Percentiles rank a stretch among this genome's conserved stretches.
phyloP scores from a whole-genome alignment of 495 filamentous ascomycete species.

The Achaetomiella virescens region DNA sequence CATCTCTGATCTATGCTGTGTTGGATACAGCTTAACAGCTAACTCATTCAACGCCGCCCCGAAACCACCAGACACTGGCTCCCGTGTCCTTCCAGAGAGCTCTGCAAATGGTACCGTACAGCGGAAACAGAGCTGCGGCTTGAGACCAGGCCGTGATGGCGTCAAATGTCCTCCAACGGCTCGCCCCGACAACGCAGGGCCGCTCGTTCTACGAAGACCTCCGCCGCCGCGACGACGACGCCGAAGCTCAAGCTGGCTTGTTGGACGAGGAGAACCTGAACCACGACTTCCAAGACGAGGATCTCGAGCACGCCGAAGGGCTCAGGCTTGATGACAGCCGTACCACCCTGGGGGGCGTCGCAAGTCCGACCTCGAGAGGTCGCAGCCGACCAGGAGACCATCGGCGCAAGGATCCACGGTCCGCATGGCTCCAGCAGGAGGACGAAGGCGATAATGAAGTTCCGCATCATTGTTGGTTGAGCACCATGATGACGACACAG shows the following conservation, averaged over 20 bases:
- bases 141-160: constrained; percentile 45
- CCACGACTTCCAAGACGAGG: constrained; percentile 61
- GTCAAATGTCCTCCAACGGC: constrained; percentile 69
- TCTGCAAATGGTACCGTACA: neutral
- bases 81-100: neutral
- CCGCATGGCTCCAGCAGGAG: constrained; percentile 40
- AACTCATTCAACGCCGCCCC: neutral
- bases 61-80: neutral
- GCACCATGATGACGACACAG: constrained; percentile 25
- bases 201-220: constrained; percentile 69
- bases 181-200: constrained; percentile 57
- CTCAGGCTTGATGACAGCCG: constrained; percentile 61
- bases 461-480: constrained; percentile 80
- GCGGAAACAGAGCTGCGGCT: neutral
- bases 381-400: constrained; percentile 7
- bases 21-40: too few species aligned
- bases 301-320: constrained; percentile 56
- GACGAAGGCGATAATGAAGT: constrained; percentile 91
- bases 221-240: constrained; percentile 56
- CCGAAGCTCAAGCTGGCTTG: constrained; percentile 63
- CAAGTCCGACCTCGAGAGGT: constrained; percentile 1
- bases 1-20: neutral
- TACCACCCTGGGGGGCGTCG: constrained; percentile 45
- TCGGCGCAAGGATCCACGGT: constrained; percentile 12
- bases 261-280: constrained; percentile 64